Conservation (phyloP, 495 filamentous ascomycete species). For the Hypoxylon crocopeplum region DNA sequence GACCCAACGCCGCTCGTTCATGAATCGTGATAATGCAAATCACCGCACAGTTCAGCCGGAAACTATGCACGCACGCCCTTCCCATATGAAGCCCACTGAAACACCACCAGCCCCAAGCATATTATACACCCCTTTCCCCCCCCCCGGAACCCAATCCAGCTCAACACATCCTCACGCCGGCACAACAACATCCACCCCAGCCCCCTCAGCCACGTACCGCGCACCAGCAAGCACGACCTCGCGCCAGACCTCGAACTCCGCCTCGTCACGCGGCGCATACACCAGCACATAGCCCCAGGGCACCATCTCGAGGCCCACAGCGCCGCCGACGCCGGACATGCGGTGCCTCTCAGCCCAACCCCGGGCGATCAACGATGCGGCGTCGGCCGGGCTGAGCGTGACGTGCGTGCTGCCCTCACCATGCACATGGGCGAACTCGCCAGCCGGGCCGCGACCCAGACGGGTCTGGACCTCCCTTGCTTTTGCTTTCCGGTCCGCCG, state of each 20-base stretch:
- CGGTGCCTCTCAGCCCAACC: conserved; percentile 45
- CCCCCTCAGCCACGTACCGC: conserved; percentile 22
- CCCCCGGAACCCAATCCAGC: background rate
- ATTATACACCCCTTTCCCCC: too few relatives aligned
- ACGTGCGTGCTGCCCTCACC: conserved; percentile 44
- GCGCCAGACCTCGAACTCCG: conserved; percentile 37
- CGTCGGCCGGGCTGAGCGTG: conserved; percentile 41
- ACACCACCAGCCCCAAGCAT: too few relatives aligned
- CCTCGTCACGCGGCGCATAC: conserved; percentile 45
- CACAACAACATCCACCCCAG: conserved; percentile 22
- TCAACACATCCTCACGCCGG: conserved; percentile 3
- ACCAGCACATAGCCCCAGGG: conserved; percentile 41
- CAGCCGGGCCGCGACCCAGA: conserved; percentile 19
- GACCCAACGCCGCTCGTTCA: too few relatives aligned
- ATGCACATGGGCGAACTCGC: conserved; percentile 44
- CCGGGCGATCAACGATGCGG: conserved; percentile 34
- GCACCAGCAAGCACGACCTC: conserved; percentile 31
- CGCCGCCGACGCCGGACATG: conserved; percentile 32
- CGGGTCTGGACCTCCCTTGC: conserved; percentile 6
- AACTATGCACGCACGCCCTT: too few relatives aligned
- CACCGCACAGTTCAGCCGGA: too few relatives aligned
- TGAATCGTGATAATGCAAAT: too few relatives aligned
- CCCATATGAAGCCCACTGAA: too few relatives aligned
- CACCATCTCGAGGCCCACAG: conserved; percentile 14
- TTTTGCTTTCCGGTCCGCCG: too few relatives aligned